Evolutionary conservation across 164 flowering plant species (phyloP), one percentile per base, ranked within the genome.

Genomic region (Dillenia turbinata): DNA sequence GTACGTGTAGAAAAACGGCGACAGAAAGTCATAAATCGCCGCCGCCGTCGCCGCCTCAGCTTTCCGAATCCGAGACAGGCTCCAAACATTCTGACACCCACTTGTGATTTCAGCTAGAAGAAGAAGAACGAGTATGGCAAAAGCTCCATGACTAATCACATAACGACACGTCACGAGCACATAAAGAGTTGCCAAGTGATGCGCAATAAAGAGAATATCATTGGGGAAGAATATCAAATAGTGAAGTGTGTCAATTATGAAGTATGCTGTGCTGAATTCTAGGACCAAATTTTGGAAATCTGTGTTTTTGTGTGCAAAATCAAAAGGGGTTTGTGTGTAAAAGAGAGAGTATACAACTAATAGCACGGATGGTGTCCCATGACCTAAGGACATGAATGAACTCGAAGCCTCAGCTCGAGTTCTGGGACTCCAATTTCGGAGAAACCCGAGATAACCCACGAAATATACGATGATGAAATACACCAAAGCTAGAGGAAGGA

Each of bases 231-330:
- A 77, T 26, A 75, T 9, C 1, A 72, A 2, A 65, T 75, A 83
- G 66, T 85, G 86, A 9, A 74, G 61, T 5, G 78, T 75, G 71
- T 83, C 90, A 12, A 74, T 45, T 8, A 74, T 9, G 80, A 85
- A 85, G 60, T 83, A 83, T n/a, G 81, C 78, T 16, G 68, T 78
- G 72, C 88, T 81, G 72, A 24, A 83, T 11, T 85, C 83, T n/a
- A 85, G 76, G 1, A 78, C 83, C 1, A 33, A 15, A 70, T 71
- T 67, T 46, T 81, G 80, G 44, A 46, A 52, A n/a, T 24, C 9
- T 1, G 84, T 73, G 81, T 85, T 85, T 55, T 72, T 58, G 6
- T 83, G 51, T 5, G 75, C 75, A 26, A 74, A 69, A 51, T 22
- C 10, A 0, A 12, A 55, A 47, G 62, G 52, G 10, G 47, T 14